A percentile compares a stretch with the other conserved stretches of the same genome.
These are phyloP conservation scores for Pythium monospermum DNA, from an alignment of 352 stramenopile species.

Conservation along the genomic window DNA sequence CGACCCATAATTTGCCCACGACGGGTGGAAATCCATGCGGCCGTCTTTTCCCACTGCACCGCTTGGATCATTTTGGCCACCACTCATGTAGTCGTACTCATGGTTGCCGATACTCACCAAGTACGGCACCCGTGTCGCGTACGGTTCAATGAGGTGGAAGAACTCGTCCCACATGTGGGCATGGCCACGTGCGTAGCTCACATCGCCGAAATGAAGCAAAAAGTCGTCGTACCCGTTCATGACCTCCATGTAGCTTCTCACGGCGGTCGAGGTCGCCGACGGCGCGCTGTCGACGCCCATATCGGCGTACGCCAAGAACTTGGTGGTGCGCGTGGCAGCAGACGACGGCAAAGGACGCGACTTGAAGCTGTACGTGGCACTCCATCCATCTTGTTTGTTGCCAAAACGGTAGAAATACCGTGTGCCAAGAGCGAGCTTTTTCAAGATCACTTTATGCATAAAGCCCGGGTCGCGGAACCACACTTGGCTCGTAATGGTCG, in stretches of 20 bases:
- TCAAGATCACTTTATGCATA: constrained; percentile 78
- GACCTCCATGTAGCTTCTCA: constrained; percentile 25
- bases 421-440: constrained; percentile 27
- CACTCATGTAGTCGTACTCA: constrained; percentile 69
- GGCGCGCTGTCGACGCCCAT: constrained; percentile 61
- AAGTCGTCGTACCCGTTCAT: constrained; percentile 27
- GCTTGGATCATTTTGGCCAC: constrained; percentile 53
- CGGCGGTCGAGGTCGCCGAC: constrained; percentile 21
- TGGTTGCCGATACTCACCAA: constrained; percentile 80
- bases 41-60: constrained; percentile 39
- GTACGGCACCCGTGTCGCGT: constrained; percentile 67
- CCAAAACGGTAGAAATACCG: constrained; percentile 81
- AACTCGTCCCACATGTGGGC: constrained; percentile 70
- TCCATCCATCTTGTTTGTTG: constrained; percentile 73
- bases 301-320: constrained; percentile 81
- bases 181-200: constrained; percentile 39
- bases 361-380: constrained; percentile 54
- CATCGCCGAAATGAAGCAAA: constrained; percentile 32
- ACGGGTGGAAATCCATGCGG: constrained; percentile 62
- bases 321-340: constrained; percentile 23
- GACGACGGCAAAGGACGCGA: constrained; percentile 20
- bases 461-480: constrained; percentile 73
- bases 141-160: constrained; percentile 65
- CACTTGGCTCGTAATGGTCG: constrained; percentile 53
- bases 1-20: constrained; percentile 63